phyloP scores from a whole-genome alignment of 805 yeast genomes.

The Candida boleticola region DNA sequence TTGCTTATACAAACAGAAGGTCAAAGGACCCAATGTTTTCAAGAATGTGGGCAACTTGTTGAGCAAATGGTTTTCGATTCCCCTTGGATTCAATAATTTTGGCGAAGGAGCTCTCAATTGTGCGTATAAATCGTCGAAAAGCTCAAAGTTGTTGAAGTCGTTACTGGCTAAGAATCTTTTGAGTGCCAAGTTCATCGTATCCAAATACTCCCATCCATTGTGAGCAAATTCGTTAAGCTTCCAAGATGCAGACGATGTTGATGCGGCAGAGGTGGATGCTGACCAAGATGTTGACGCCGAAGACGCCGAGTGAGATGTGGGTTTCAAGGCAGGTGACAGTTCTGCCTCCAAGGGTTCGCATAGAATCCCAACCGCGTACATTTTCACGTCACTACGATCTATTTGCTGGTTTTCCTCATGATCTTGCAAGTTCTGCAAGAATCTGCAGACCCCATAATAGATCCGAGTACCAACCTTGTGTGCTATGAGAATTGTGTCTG shows the following conservation, averaged over 20 bases:
- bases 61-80: conserved; percentile 39
- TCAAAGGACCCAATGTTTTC: conserved; percentile 58
- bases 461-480: conserved; percentile 21
- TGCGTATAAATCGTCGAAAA: conserved; percentile 16
- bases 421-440: conserved; percentile 19
- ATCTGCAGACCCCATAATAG: conserved; percentile 36
- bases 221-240: conserved; percentile 33
- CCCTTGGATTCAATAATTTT: conserved; percentile 6
- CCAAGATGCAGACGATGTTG: conserved; percentile 21
- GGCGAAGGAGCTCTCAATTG: background rate
- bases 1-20: conserved; percentile 63
- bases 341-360: conserved; percentile 25
- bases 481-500: conserved; percentile 29
- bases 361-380: conserved; percentile 39
- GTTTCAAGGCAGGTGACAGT: background rate
- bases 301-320: background rate
- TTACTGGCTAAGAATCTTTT: conserved; percentile 14
- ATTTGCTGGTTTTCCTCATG: conserved; percentile 2
- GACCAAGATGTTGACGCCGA: background rate
- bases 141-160: conserved; percentile 13
- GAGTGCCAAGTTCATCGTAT: conserved; percentile 24
- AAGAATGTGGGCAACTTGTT: conserved; percentile 44
- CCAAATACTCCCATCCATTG: conserved; percentile 40
- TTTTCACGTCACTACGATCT: conserved; percentile 29
- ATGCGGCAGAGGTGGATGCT: conserved; percentile 4